phyloP scores from a whole-genome alignment of 768 basidiomycete genomes.

The Gloeostereum incarnatum region DNA sequence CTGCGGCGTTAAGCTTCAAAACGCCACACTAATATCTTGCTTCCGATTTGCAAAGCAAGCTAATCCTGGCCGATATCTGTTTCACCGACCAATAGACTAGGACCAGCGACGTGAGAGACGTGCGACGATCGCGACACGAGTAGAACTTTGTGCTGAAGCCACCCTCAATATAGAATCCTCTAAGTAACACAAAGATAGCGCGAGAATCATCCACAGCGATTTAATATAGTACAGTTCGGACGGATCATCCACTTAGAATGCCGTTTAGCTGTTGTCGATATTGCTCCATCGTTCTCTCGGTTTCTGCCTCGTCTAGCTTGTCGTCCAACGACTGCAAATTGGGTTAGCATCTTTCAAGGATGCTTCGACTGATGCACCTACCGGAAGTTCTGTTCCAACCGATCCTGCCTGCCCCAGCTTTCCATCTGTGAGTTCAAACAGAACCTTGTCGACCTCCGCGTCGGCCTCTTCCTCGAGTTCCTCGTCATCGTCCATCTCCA shows the following conservation, averaged over 20 bases:
- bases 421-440: conserved; percentile 92
- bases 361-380: conserved; percentile 29
- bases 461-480: conserved; percentile 96
- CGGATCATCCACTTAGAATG: conserved; percentile 53
- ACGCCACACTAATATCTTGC: too few species aligned
- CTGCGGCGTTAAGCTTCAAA: too few species aligned
- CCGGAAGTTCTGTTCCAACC: conserved; percentile 66
- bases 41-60: too few species aligned
- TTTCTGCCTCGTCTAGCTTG: conserved; percentile 68
- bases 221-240: background rate
- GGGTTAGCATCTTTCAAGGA: conserved; percentile 3
- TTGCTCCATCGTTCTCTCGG: conserved; percentile 81
- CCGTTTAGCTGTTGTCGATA: conserved; percentile 88
- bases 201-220: background rate
- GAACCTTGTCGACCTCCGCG: conserved; percentile 92
- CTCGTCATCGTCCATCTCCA: conserved; percentile 90
- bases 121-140: too few species aligned
- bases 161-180: background rate
- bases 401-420: conserved; percentile 84
- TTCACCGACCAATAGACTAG: too few species aligned
- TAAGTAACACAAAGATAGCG: background rate
- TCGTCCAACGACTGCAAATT: conserved; percentile 44
- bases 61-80: too few species aligned
- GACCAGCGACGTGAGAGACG: too few species aligned
- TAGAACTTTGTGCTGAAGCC: too few species aligned